Conservation (phyloP, 1,139 yeast genomes). For the Yamadazyma songkhlaensis region DNA sequence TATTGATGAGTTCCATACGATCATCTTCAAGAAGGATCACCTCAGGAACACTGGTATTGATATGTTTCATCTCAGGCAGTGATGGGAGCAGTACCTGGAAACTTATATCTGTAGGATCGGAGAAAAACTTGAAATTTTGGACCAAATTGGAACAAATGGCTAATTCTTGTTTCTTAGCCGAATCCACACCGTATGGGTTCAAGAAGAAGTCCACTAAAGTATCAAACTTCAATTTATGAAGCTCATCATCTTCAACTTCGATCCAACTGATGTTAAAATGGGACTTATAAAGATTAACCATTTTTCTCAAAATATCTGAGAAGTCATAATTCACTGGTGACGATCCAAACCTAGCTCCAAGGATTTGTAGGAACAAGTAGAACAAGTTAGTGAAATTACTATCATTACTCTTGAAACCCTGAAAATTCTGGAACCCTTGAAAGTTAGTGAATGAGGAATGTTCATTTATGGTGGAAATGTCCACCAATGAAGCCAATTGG, state of each 20-base stretch:
- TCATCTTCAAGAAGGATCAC: conserved; percentile 1
- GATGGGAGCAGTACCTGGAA: no score
- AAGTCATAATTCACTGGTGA: conserved; percentile 12
- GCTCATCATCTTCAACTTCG: conserved; percentile 9
- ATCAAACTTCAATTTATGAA: conserved; percentile 9
- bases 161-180: neutral
- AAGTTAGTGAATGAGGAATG: conserved; percentile 1
- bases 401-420: conserved; percentile 12
- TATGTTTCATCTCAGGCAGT: neutral
- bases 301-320: conserved; percentile 2
- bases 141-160: conserved; percentile 2
- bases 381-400: conserved; percentile 11
- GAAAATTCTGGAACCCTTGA: conserved; percentile 12
- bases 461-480: neutral
- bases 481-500: neutral
- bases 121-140: conserved; percentile 2
- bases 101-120: neutral
- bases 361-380: conserved; percentile 14
- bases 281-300: conserved; percentile 9
- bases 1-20: conserved; percentile 8
- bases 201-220: conserved; percentile 7
- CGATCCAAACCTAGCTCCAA: conserved; percentile 5
- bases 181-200: neutral
- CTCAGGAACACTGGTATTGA: neutral
- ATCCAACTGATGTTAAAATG: conserved; percentile 9